Percentiles rank a stretch among this genome's conserved stretches.
Conservation (phyloP, 208 protist species). For the Naegleria gruberi region DNA sequence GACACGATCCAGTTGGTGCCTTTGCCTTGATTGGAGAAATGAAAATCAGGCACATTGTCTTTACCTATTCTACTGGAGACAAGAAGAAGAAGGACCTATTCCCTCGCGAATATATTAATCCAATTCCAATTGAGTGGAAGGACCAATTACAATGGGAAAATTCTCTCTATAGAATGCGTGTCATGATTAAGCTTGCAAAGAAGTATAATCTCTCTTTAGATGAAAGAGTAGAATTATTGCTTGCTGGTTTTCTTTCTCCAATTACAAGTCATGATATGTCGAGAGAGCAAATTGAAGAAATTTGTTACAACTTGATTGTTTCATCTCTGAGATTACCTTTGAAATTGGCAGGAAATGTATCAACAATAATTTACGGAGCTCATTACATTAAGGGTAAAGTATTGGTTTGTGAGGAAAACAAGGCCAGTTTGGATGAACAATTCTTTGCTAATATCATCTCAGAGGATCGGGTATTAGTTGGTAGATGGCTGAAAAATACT, state of each 20-base stretch:
- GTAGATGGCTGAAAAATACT: neutral
- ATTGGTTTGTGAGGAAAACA: neutral
- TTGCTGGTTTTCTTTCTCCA: neutral
- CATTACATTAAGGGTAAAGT: neutral
- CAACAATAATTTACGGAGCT: neutral
- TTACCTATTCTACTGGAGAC: neutral
- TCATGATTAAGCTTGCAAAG: neutral
- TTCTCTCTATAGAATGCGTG: neutral
- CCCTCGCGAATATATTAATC: neutral
- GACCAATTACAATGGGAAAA: neutral
- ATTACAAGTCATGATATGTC: no score
- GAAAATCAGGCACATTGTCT: neutral
- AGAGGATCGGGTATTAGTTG: neutral
- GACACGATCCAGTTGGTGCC: neutral
- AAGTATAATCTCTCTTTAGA: neutral
- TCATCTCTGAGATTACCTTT: neutral
- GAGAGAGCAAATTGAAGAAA: neutral
- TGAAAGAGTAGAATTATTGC: neutral
- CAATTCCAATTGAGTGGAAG: neutral
- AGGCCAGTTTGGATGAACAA: neutral
- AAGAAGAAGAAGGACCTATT: neutral
- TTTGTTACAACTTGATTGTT: neutral
- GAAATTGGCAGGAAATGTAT: neutral
- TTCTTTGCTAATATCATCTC: neutral
- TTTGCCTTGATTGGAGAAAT: neutral